Evolutionary conservation across 2,329 filamentous ascomycete genomes (phyloP), one percentile per base, ranked within the genome.

Genomic region (Diplodia corticola): DNA sequence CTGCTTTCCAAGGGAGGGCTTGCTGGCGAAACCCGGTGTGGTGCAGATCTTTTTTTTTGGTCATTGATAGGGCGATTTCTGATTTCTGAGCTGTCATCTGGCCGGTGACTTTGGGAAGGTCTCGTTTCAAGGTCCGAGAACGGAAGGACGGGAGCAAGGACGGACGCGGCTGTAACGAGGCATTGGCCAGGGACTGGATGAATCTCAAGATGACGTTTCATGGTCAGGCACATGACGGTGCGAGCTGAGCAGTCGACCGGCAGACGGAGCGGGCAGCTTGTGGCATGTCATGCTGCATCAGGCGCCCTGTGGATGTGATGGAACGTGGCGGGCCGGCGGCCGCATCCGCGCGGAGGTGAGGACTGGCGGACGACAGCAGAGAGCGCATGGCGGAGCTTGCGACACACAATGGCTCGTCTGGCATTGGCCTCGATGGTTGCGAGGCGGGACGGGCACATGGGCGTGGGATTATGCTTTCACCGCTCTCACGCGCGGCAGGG

Each of bases 81-180:
- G 6, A 1, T 20, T 35, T 35, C 33, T 12, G 33, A 40, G 53
- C 20, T 35, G 30, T 35, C 35, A 17, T 37, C 28, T 9, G 30
- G 51, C 1, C 2, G 53, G 33, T 40, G 33, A 15, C 53, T 57
- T 37, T 40, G 53, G 33, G 20, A 13, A 35, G 24, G 37, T 46
- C 17, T 59, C 54, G 35, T 59, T 46, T 59, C 55, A 46, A 60
- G 24, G 54, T 28, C 44, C 54, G 35, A 24, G 35, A 57, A 50
- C 57, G 44, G 46, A 50, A 61, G 57, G 57, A 61, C 57, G 57
- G 57, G 59, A 63, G 59, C 59, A 63, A 49, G 59, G 59, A 63
- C 55, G 37, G 55, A 46, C 30, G 55, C 55, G 55, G 55, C 37
- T 46, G 54, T 46, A 26, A 60, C 55, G 37, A 60, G 24, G 55